Evolutionary conservation across 371 early-diverging fungal genomes (phyloP).

Genomic region (Blakeslea trispora): DNA sequence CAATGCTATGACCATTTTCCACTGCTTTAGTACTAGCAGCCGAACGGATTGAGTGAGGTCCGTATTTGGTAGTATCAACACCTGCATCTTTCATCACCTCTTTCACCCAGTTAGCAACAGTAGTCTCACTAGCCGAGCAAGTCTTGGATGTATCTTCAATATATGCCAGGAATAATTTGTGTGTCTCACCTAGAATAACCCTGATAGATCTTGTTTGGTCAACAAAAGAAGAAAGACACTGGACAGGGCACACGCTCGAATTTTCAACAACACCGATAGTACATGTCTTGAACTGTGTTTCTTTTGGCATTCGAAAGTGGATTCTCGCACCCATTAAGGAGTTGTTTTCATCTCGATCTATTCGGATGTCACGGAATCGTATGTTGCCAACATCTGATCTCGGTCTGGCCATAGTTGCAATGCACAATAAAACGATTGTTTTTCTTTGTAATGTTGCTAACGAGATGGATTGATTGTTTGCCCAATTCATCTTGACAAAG

Average conservation of each 20-base stretch:
- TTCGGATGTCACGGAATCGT: not conserved
- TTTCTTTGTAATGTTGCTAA: not conserved
- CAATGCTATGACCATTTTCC: not conserved
- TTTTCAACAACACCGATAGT: too few species aligned
- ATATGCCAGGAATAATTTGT: constrained; percentile 2
- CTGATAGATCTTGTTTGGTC: too few species aligned
- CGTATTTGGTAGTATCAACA: not conserved
- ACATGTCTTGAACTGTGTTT: too few species aligned
- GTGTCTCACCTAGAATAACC: too few species aligned
- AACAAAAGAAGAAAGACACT: too few species aligned
- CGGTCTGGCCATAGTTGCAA: not conserved
- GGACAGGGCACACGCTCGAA: too few species aligned
- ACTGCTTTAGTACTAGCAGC: constrained; percentile 9
- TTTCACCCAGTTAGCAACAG: not conserved
- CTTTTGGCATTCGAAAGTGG: not conserved
- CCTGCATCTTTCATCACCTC: not conserved
- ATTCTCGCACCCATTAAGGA: too few species aligned
- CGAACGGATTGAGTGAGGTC: constrained; percentile 7
- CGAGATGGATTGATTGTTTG: not conserved
- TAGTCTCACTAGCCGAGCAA: not conserved
- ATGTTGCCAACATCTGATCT: constrained; percentile 6
- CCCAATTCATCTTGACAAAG: not conserved
- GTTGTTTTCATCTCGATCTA: too few species aligned
- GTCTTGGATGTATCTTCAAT: not conserved
- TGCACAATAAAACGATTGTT: not conserved